Base-by-base conservation (phyloP, 148 eudicot species). In the Chenopodium formosanum region DNA sequence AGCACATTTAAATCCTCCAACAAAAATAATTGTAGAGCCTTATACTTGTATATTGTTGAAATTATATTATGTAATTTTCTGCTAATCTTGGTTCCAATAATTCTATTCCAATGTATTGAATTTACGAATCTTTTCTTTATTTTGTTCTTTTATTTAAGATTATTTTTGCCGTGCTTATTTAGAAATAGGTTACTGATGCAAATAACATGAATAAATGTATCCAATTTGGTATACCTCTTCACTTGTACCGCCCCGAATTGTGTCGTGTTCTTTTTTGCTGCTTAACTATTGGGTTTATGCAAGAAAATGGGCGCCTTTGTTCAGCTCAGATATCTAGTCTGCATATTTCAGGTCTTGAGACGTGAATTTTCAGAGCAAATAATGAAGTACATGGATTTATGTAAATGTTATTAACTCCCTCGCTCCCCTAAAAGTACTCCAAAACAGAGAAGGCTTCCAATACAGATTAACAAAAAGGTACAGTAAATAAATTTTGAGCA, bases 1-100 rank as follows among this genome's bases (percentile, higher is more conserved):
- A 52, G 60, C 23, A 19, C 75, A 66, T 74, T 79, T 74, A 68
- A 79, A 74, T 79, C 31, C 62, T 12, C 68, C 53, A 23, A 31
- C 0, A 56, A 27, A 31, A 31, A 32, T 65, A 32, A 27, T 29
- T 11, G 50, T 29, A 20, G 67, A 58, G 6, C 47, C 77, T 69
- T 58, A 47, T 72, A 85, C 37, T 3, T 22, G 69, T 13, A 31
- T 56, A 73, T 65, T 29, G 48, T 40, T 79, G 71, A 58, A 40
- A 47, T 40, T 75, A 40, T 23, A 66, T 22, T 14, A 34, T 74
- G 63, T 22, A 4, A 25, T 65, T 34, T 76, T 46, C 50, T 22
- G 25, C 31, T 71, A 40, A 22, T 70, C 71, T 29, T 50, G 25
- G 16, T 47, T 46, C 10, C n/a, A 7, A 64, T 31, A 25, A 64